A percentile compares a stretch with the other conserved stretches of the same genome.
Conservation (phyloP, 23 red algal species). For the Cyanidioschyzon merolae region DNA sequence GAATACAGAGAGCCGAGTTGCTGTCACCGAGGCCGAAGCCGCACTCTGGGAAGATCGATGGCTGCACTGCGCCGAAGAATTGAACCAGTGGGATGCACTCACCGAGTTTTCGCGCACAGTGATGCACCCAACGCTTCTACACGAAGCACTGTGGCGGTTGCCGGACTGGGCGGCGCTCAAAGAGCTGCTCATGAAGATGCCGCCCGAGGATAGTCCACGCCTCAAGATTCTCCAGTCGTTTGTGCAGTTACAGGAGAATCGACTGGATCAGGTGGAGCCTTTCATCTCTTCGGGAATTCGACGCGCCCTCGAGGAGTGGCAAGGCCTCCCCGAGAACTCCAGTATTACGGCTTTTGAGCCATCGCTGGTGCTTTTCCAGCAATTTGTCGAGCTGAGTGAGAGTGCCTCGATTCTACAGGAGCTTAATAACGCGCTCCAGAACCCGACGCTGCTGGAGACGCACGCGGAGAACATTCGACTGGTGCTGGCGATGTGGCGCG, state of each 20-base stretch:
- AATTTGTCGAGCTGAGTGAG: slow-evolving; percentile 90
- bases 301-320: slow-evolving; percentile 32
- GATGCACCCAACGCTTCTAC: slow-evolving; percentile 55
- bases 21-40: slow-evolving; percentile 20
- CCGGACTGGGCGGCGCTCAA: slow-evolving; percentile 84
- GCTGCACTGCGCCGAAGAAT: slow-evolving; percentile 72
- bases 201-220: slow-evolving; percentile 57
- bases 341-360: slow-evolving; percentile 31
- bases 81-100: slow-evolving; percentile 91
- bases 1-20: background rate
- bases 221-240: slow-evolving; percentile 74
- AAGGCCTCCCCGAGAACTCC: slow-evolving; percentile 36
- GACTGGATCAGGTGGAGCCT: slow-evolving; percentile 45
- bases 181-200: slow-evolving; percentile 67
- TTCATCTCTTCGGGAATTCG: slow-evolving; percentile 36
- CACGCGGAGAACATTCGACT: slow-evolving; percentile 63
- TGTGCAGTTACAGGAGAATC: slow-evolving; percentile 86
- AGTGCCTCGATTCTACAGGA: slow-evolving; percentile 57
- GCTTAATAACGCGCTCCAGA: slow-evolving; percentile 29
- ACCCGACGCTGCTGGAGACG: slow-evolving; percentile 37
- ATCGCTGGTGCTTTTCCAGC: slow-evolving; percentile 56
- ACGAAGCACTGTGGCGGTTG: slow-evolving; percentile 90
- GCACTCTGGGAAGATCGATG: slow-evolving; percentile 75
- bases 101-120: slow-evolving; percentile 76
- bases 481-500: slow-evolving; percentile 72